phyloP scores from a whole-genome alignment of 2,329 filamentous ascomycete species.

The Amesomyces nigricolor region DNA sequence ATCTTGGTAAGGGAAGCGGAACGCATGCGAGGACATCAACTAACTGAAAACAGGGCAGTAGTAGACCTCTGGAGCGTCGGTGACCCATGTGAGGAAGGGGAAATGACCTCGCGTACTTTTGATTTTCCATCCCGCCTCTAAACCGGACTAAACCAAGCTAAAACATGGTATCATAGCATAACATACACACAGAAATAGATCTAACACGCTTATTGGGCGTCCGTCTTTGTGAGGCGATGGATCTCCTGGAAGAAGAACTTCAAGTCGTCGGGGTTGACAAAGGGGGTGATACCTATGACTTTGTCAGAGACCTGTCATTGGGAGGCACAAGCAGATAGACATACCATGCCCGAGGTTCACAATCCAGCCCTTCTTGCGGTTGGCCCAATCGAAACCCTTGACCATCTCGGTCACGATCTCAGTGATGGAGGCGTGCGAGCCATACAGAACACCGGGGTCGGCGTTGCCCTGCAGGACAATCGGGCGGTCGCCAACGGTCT shows the following conservation, averaged over 20 bases:
- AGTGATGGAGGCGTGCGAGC: constrained; percentile 74
- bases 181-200: not conserved
- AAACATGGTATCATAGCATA: constrained; percentile 6
- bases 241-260: constrained; percentile 94
- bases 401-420: constrained; percentile 81
- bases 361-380: constrained; percentile 89
- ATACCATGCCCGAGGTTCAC: constrained; percentile 91
- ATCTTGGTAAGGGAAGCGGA: constrained; percentile 49
- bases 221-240: constrained; percentile 58
- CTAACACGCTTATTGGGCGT: constrained; percentile 16
- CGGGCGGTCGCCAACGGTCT: constrained; percentile 66
- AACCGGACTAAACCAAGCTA: not conserved
- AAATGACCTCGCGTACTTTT: not conserved
- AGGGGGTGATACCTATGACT: constrained; percentile 74
- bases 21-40: not conserved
- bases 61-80: constrained; percentile 17
- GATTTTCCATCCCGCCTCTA: not conserved
- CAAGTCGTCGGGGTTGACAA: constrained; percentile 88
- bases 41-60: constrained; percentile 18
- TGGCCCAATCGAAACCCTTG: constrained; percentile 66
- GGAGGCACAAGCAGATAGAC: constrained; percentile 28
- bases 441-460: constrained; percentile 89
- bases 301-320: constrained; percentile 14
- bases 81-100: constrained; percentile 7
- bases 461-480: constrained; percentile 90